These are phyloP conservation scores for Yamagishiella unicocca DNA, from an alignment of 139 green algal species.

Conservation along the genomic window DNA sequence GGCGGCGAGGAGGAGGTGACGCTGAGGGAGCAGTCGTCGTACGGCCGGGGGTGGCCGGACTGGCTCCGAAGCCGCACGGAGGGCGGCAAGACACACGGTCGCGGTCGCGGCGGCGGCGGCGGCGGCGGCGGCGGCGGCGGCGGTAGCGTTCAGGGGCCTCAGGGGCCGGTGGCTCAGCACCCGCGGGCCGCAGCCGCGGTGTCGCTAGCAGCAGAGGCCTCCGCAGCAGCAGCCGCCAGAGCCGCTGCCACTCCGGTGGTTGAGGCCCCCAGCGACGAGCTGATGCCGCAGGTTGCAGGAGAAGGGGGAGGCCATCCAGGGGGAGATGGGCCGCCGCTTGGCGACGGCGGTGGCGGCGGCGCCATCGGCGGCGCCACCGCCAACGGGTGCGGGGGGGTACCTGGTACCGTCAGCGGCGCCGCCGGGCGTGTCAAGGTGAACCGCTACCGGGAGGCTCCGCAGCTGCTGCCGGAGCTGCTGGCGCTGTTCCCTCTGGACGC, in stretches of 20 bases:
- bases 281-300: too few species aligned
- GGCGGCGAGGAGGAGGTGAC: neutral
- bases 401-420: neutral
- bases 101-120: neutral
- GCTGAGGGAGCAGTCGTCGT: neutral
- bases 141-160: neutral
- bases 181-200: neutral
- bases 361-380: neutral
- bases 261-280: too few species aligned
- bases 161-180: neutral
- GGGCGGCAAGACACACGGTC: neutral
- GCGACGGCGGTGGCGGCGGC: neutral
- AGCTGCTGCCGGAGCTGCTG: neutral
- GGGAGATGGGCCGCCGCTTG: too few species aligned
- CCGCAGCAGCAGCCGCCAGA: too few species aligned
- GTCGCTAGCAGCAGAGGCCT: too few species aligned
- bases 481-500: slow-evolving; percentile 11
- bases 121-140: neutral
- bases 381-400: too few species aligned
- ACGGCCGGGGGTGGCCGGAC: neutral
- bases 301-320: too few species aligned
- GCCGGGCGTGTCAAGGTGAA: neutral
- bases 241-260: too few species aligned
- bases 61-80: neutral
- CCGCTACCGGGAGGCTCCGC: neutral